Base-by-base conservation (phyloP, 257 asterid genomes). In the Primulina eburnea region DNA sequence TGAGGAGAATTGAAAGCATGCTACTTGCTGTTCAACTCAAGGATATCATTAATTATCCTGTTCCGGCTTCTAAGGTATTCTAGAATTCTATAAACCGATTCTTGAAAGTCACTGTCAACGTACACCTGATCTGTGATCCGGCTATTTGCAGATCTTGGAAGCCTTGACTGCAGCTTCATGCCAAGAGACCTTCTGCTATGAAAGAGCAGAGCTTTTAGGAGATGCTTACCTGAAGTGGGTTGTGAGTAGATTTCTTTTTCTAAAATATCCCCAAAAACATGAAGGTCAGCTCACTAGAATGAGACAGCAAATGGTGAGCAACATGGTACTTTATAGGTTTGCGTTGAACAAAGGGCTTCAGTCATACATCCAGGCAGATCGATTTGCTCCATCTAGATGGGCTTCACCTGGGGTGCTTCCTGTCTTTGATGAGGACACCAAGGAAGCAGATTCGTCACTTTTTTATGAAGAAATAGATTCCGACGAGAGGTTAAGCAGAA, bases 181-280 rank as follows among this genome's bases (percentile, higher is more conserved):
- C 84, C 99, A 91, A 75, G 99, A 94, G 84, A 88, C 95, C 59
- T 94, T 89, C 82, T 94, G 97, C 77, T 91, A 91, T 69, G 97
- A 89, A 76, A 84, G 98, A 79, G 99, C 96, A 8, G 97, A 94
- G 81, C 96, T 91, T 79, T 81, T 94, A 66, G 97, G 99, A 63
- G 99, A 91, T 84, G 97, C 99, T 72, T 94, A 94, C 79, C 83
- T 94, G 43, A 91, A 94, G 80, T 93, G 99, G 99, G 97, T 94
- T 11, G 99, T 94, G 40, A 91, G 96, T 83, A 90, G 93, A 68
- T 94, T 83, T 69, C 96, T 94, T 63, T 94, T 94, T 43, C 88
- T 94, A 7, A 89, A 89, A 78, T 80, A 89, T 79, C 97, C 99
- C 57, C 96, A 91, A 85, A 94, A 94, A 73, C 99, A 94, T 64